These are phyloP conservation scores for Helotiales sp. DNA, from an alignment of 2,329 filamentous ascomycete species.

Conservation along the genomic window DNA sequence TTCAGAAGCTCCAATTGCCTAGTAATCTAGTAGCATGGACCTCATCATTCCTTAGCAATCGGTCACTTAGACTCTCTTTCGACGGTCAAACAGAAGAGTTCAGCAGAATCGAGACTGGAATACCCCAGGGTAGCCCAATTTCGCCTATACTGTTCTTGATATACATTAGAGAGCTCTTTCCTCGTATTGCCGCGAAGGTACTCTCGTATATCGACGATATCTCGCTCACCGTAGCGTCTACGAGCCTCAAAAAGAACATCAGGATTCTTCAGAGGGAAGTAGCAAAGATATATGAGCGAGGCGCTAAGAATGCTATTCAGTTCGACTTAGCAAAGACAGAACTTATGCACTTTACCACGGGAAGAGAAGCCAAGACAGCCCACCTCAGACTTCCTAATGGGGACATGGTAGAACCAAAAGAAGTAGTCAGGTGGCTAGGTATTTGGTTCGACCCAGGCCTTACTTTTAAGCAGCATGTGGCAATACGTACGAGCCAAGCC, in stretches of 20 bases:
- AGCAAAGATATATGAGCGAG: neutral
- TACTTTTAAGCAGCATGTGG: too few species aligned
- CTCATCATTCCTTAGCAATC: neutral
- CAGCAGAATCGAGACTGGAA: neutral
- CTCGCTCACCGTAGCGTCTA: neutral
- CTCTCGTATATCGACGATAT: conserved; percentile 14
- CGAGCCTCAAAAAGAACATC: neutral
- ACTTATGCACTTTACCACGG: too few species aligned
- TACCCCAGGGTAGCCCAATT: neutral
- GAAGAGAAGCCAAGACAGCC: too few species aligned
- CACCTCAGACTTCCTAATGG: too few species aligned
- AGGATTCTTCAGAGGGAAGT: neutral
- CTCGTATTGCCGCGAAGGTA: too few species aligned
- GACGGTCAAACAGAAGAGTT: neutral
- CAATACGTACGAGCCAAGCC: too few species aligned
- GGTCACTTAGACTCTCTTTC: neutral
- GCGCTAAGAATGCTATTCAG: too few species aligned
- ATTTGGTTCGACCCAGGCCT: too few species aligned
- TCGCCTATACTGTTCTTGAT: neutral
- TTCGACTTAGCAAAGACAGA: too few species aligned
- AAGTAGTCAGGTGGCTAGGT: too few species aligned
- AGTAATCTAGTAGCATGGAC: neutral
- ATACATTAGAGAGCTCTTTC: neutral
- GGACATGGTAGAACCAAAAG: too few species aligned
- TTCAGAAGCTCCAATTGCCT: neutral